These are phyloP conservation scores for Picea sitchensis DNA, from an alignment of 75 land plant species.

Conservation along the genomic window DNA sequence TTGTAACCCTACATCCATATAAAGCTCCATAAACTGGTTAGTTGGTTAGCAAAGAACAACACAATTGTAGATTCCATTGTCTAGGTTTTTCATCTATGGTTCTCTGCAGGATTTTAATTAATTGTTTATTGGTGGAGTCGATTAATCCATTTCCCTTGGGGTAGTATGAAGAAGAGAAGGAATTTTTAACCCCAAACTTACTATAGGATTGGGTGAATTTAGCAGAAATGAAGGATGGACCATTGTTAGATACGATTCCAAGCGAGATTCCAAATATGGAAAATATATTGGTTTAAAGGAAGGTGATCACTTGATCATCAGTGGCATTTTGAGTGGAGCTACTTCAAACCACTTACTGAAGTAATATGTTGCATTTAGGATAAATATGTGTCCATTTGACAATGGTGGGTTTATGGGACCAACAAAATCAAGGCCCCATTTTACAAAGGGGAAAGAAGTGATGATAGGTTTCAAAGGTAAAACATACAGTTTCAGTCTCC, in stretches of 20 bases:
- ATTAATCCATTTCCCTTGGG: not conserved
- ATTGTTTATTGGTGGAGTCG: not conserved
- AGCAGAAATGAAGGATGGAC: not conserved
- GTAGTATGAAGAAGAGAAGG: not conserved
- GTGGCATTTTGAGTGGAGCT: not conserved
- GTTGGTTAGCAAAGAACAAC: too few species aligned
- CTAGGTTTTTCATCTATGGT: not conserved
- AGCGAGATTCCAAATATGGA: not conserved
- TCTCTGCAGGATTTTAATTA: not conserved
- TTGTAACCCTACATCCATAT: too few species aligned
- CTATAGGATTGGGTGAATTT: not conserved
- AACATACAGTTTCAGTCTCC: not conserved
- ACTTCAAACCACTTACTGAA: not conserved
- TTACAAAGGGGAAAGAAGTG: not conserved
- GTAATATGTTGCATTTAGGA: not conserved
- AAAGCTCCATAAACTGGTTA: too few species aligned
- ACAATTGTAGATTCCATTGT: too few species aligned
- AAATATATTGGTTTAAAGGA: not conserved
- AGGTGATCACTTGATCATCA: not conserved
- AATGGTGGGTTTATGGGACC: not conserved
- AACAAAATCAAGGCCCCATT: not conserved
- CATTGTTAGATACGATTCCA: not conserved
- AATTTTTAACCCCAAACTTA: not conserved
- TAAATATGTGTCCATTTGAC: not conserved
- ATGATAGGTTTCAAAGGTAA: not conserved